Conservation (phyloP, 371 early-diverging fungal genomes). For the Mortierella sp. region DNA sequence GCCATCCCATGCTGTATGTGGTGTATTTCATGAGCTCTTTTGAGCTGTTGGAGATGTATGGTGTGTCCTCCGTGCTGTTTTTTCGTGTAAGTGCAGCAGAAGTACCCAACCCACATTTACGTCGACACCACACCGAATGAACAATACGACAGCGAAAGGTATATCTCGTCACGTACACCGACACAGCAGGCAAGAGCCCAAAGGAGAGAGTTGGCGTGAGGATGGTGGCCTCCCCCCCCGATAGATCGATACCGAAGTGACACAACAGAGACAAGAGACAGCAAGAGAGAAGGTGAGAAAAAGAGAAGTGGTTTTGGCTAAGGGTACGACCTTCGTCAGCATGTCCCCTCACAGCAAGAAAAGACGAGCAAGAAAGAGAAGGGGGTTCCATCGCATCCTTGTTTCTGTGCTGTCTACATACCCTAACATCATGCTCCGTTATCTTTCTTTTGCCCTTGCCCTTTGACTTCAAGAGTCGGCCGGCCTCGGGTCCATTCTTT, state of each 20-base stretch:
- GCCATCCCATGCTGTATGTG: not conserved
- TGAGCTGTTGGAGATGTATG: not conserved
- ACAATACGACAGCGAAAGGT: not conserved
- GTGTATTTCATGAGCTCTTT: not conserved
- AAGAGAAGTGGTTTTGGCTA: not conserved
- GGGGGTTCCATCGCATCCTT: not conserved
- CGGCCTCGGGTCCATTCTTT: not conserved
- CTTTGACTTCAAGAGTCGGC: not conserved
- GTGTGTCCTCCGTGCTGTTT: not conserved
- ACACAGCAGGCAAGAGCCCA: constrained; percentile 6
- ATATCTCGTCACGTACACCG: not conserved
- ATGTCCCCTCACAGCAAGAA: not conserved
- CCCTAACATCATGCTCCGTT: not conserved
- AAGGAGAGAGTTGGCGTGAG: not conserved
- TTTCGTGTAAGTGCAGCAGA: not conserved
- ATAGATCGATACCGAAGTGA: not conserved
- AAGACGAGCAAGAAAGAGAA: not conserved
- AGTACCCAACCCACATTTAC: too few species aligned
- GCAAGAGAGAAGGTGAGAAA: not conserved
- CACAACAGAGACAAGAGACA: not conserved
- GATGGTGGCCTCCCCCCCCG: not conserved
- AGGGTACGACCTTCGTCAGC: not conserved
- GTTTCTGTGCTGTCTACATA: not conserved
- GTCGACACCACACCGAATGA: not conserved
- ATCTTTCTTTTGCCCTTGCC: not conserved